Conservation (phyloP, 257 asterid species). For the Gardenia jasminoides region DNA sequence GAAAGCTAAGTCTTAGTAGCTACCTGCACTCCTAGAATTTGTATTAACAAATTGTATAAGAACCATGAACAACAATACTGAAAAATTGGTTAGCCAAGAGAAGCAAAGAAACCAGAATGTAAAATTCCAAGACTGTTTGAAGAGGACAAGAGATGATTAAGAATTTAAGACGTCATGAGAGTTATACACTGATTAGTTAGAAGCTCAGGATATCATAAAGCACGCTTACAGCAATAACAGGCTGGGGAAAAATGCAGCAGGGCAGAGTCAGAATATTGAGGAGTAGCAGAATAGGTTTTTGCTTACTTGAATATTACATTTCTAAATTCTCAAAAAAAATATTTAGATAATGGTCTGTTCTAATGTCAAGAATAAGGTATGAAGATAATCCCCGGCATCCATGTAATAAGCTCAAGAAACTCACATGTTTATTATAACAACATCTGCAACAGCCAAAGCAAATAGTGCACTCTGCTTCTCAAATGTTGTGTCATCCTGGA, state of each 20-base stretch:
- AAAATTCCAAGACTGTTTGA: too few species aligned
- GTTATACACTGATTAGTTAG: too few species aligned
- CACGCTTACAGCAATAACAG: too few species aligned
- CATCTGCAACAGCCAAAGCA: conserved; percentile 96
- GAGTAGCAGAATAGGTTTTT: not conserved
- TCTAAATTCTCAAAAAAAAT: not conserved
- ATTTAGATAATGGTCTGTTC: not conserved
- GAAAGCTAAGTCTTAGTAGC: not conserved
- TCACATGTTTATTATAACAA: conserved; percentile 95
- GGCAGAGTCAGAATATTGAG: not conserved
- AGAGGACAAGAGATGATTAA: too few species aligned
- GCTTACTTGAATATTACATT: not conserved
- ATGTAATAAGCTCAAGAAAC: conserved; percentile 21
- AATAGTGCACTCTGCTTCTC: conserved; percentile 97
- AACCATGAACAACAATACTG: not conserved
- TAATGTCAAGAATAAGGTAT: not conserved
- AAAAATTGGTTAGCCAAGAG: not conserved
- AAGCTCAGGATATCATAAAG: too few species aligned
- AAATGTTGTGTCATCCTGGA: conserved; percentile 91
- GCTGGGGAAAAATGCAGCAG: too few species aligned
- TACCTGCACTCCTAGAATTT: not conserved
- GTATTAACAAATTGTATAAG: not conserved
- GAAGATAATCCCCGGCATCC: not conserved
- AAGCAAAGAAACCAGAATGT: not conserved
- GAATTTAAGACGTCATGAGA: too few species aligned